Conservation (phyloP, 169 alveolate genomes). For the Ichthyophthirius multifiliis region DNA sequence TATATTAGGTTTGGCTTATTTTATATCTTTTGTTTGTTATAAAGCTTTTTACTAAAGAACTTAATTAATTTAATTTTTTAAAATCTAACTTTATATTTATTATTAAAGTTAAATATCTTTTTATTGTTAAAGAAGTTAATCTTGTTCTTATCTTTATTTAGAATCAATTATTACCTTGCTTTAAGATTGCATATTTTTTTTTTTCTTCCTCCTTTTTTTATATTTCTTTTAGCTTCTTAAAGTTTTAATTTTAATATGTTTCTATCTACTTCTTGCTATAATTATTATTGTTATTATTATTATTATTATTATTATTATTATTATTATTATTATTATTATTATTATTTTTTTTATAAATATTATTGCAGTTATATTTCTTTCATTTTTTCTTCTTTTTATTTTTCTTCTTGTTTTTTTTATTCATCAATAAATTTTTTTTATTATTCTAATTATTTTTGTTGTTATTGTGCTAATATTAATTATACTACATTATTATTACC, state of each 20-base stretch:
- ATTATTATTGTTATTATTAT: neutral
- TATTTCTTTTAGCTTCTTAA: neutral
- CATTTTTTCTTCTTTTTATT: neutral
- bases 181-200: neutral
- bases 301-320: neutral
- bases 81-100: neutral
- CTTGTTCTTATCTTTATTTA: neutral
- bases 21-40: neutral
- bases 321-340: neutral
- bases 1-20: neutral
- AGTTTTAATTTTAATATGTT: neutral
- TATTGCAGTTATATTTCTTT: neutral
- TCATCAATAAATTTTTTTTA: neutral
- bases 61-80: neutral
- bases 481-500: neutral
- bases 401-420: neutral
- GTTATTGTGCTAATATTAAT: neutral
- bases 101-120: neutral
- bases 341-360: neutral
- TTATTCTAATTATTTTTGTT: neutral
- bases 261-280: neutral
- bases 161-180: neutral
- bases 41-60: neutral
- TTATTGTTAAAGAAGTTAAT: neutral
- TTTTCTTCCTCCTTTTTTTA: neutral